These are phyloP conservation scores for Capsella bursapastoris DNA, from an alignment of 345 rosid species.

Conservation along the genomic window DNA sequence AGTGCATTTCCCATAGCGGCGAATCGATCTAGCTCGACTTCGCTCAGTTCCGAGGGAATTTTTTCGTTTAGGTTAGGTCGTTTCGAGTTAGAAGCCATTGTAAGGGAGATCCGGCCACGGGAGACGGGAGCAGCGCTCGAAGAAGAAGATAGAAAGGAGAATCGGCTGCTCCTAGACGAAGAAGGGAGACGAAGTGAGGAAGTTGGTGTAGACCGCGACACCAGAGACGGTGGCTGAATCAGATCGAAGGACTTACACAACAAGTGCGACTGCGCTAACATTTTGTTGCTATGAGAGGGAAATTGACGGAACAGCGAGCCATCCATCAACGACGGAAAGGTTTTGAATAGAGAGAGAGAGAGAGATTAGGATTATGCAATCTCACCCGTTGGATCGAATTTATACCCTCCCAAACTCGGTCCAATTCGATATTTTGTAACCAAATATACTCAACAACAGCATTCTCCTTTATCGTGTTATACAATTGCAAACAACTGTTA, in stretches of 20 bases:
- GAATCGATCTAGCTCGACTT: conserved; percentile 55
- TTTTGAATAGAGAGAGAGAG: background rate
- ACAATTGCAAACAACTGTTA: background rate
- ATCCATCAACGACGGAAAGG: background rate
- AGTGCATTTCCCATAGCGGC: conserved; percentile 62
- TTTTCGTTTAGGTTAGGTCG: conserved; percentile 25
- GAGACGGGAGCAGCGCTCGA: conserved; percentile 14
- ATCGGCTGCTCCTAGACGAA: background rate
- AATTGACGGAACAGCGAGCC: background rate
- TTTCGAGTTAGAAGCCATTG: conserved; percentile 52
- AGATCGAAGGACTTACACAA: conserved; percentile 28
- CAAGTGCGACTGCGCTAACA: conserved; percentile 40
- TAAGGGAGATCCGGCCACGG: conserved; percentile 14
- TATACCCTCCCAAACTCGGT: background rate
- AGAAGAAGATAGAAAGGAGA: conserved; percentile 11
- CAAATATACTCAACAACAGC: background rate
- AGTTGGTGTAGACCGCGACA: conserved; percentile 26
- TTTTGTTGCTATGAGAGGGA: conserved; percentile 7
- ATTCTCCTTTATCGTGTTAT: background rate
- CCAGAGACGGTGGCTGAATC: conserved; percentile 41
- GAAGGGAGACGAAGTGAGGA: conserved; percentile 11
- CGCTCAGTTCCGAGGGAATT: conserved; percentile 17
- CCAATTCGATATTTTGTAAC: background rate
- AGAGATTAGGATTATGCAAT: conserved; percentile 5
- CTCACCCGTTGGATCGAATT: conserved; percentile 36